These are phyloP conservation scores for Cardiosporidium cionae DNA, from an alignment of 169 alveolate genomes.

Conservation along the genomic window DNA sequence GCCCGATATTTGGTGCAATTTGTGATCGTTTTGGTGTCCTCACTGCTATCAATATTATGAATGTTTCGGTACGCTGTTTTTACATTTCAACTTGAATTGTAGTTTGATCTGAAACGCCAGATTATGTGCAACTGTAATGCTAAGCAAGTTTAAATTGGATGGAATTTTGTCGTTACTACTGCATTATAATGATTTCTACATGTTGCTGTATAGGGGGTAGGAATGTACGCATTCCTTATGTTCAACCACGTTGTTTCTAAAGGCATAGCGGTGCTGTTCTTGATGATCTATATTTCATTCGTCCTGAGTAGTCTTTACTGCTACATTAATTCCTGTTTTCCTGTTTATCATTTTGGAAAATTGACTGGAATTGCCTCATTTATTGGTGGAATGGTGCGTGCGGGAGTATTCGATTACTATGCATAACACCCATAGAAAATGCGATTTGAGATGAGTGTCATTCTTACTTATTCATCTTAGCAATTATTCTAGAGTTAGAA, in stretches of 20 bases:
- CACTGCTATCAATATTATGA: not conserved
- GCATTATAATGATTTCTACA: no score
- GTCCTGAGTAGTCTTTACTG: conserved; percentile 34
- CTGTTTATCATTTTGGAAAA: conserved; percentile 22
- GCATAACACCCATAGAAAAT: no score
- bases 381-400: conserved; percentile 18
- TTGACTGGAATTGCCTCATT: conserved; percentile 29
- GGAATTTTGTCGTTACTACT: no score
- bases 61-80: not conserved
- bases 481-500: no score
- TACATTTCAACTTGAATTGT: not conserved
- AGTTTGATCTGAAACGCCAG: not conserved
- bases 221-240: conserved; percentile 11
- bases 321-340: conserved; percentile 16
- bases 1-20: conserved; percentile 26
- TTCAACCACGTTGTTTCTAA: conserved; percentile 17
- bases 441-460: no score
- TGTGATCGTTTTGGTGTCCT: conserved; percentile 19
- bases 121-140: not conserved
- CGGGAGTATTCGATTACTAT: no score
- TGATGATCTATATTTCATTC: conserved; percentile 22
- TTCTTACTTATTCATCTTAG: no score
- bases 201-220: conserved; percentile 3
- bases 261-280: conserved; percentile 11
- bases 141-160: not conserved